Percentiles rank a stretch among this genome's conserved stretches.
Evolutionary conservation across 2,329 filamentous ascomycete genomes (phyloP).

Genomic region (Colletotrichum salicis): DNA sequence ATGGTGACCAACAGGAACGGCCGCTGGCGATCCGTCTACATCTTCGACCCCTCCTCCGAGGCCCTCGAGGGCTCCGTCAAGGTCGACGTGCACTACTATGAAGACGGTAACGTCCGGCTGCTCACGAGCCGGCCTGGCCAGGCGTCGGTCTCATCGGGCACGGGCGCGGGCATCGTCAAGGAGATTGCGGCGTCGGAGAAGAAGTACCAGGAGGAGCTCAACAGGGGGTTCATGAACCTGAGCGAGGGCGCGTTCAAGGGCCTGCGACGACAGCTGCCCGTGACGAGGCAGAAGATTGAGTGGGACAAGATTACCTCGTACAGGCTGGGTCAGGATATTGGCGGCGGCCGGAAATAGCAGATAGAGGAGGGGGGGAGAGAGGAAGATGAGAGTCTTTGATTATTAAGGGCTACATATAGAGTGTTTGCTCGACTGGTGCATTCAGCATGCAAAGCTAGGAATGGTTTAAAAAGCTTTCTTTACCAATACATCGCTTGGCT

Average conservation of each 20-base stretch:
- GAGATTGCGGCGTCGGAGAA: conserved; percentile 85
- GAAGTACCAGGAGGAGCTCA: conserved; percentile 96
- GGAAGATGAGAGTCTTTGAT: not conserved
- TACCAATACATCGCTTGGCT: not conserved
- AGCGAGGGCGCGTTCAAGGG: conserved; percentile 97
- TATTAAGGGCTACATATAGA: not conserved
- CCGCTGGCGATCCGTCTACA: conserved; percentile 91
- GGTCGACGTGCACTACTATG: conserved; percentile 98
- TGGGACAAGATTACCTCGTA: conserved; percentile 99
- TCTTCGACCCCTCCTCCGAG: conserved; percentile 75
- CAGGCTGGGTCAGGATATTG: conserved; percentile 83
- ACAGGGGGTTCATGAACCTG: conserved; percentile 86
- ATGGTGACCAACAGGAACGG: conserved; percentile 76
- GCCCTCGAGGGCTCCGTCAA: conserved; percentile 83
- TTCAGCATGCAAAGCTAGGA: not conserved
- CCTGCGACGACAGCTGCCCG: conserved; percentile 89
- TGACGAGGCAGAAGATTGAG: conserved; percentile 98
- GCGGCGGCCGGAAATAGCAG: conserved; percentile 66
- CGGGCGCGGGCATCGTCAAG: conserved; percentile 76
- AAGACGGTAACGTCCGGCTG: conserved; percentile 96
- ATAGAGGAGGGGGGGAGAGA: no score
- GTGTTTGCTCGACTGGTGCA: not conserved
- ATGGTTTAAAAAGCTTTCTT: not conserved
- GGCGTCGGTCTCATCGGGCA: conserved; percentile 68
- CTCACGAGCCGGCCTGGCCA: conserved; percentile 84